Percentiles rank a stretch among this genome's conserved stretches.
These are phyloP conservation scores for Periconia macrospinosa DNA, from an alignment of 2,329 filamentous ascomycete species.

Conservation along the genomic window DNA sequence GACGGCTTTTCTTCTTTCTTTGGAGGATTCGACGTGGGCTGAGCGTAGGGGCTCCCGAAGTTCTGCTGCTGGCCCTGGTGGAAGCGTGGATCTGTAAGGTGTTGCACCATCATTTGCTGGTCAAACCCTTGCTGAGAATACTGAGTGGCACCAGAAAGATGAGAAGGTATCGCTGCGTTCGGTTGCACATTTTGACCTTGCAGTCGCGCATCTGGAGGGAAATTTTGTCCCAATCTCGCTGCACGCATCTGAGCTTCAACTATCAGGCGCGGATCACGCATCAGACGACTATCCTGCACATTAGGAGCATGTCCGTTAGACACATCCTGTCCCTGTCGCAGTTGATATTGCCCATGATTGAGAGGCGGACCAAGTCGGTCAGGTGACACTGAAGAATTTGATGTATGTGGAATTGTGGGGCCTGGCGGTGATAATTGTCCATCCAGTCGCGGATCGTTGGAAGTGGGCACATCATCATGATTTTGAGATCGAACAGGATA, in stretches of 20 bases:
- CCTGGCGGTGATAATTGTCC: slow-evolving; percentile 9
- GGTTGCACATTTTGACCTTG: slow-evolving; percentile 12
- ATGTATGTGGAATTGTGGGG: slow-evolving; percentile 12
- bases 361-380: slow-evolving; percentile 10
- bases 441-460: slow-evolving; percentile 6
- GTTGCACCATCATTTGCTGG: slow-evolving; percentile 33
- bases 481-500: not conserved
- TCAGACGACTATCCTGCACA: slow-evolving; percentile 7
- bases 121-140: slow-evolving; percentile 27
- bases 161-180: slow-evolving; percentile 17
- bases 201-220: slow-evolving; percentile 12
- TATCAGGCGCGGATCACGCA: slow-evolving; percentile 10
- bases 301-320: slow-evolving; percentile 1
- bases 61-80: slow-evolving; percentile 46
- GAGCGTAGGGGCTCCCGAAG: slow-evolving; percentile 39
- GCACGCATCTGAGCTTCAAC: slow-evolving; percentile 15
- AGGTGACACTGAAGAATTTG: slow-evolving; percentile 16
- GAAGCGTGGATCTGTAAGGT: slow-evolving; percentile 43
- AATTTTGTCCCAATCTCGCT: slow-evolving; percentile 7
- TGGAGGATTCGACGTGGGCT: slow-evolving; percentile 19
- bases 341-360: slow-evolving; percentile 6
- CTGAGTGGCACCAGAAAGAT: slow-evolving; percentile 5
- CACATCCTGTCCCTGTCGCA: slow-evolving; percentile 5
- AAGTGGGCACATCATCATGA: slow-evolving; percentile 2
- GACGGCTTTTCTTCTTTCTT: slow-evolving; percentile 27